phyloP scores from a whole-genome alignment of 179 eudicot species.

The Silene vulgaris region DNA sequence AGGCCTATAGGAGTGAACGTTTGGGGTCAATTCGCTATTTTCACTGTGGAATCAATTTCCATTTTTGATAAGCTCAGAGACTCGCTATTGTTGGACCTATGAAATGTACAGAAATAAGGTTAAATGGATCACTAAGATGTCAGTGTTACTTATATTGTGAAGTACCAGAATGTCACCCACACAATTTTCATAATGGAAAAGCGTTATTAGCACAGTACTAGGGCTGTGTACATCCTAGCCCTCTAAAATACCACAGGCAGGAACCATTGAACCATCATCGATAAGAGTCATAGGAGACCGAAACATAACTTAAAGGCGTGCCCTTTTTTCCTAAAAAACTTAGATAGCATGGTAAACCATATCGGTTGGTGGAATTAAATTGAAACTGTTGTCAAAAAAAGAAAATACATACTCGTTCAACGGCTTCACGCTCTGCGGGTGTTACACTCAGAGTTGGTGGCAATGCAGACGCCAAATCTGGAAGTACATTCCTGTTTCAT shows the following conservation, averaged over 20 bases:
- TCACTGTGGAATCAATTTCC: too few relatives aligned
- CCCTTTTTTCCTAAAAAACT: not conserved
- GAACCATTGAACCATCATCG: not conserved
- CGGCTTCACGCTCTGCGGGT: slow-evolving; percentile 87
- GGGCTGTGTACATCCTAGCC: too few relatives aligned
- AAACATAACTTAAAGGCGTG: not conserved
- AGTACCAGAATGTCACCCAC: not conserved
- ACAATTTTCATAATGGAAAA: too few relatives aligned
- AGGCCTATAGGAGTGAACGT: too few relatives aligned
- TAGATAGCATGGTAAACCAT: not conserved
- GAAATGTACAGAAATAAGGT: too few relatives aligned
- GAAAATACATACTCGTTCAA: slow-evolving; percentile 66
- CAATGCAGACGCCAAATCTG: slow-evolving; percentile 61
- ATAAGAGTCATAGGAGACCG: too few relatives aligned
- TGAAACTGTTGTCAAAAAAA: not conserved
- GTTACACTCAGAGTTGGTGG: slow-evolving; percentile 81
- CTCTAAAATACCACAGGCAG: too few relatives aligned
- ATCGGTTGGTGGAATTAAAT: not conserved
- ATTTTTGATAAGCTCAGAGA: too few relatives aligned
- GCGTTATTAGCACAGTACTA: too few relatives aligned
- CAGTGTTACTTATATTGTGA: not conserved
- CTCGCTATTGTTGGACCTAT: too few relatives aligned
- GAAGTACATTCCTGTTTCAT: slow-evolving; percentile 52
- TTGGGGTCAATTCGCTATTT: too few relatives aligned
- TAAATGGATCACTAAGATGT: not conserved